A percentile compares a stretch with the other conserved stretches of the same genome.
These are phyloP conservation scores for Sphagnum fallax DNA, from an alignment of 228 moss, liverwort and hornwort species.

Conservation along the genomic window DNA sequence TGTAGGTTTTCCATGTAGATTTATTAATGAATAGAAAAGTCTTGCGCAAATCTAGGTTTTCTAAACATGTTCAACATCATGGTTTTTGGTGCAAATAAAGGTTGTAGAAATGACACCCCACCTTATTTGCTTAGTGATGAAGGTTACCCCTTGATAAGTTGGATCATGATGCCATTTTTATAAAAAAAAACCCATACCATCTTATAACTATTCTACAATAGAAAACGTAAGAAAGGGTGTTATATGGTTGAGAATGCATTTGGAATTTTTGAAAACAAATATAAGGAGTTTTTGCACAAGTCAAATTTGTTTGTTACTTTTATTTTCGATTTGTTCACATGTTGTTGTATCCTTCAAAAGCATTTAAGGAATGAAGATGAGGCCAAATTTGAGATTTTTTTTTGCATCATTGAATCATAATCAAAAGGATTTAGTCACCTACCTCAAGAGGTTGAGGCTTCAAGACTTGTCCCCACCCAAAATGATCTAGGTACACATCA, in stretches of 20 bases:
- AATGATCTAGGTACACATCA: too few relatives aligned
- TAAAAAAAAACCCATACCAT: neutral
- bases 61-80: neutral
- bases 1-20: neutral
- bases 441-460: too few relatives aligned
- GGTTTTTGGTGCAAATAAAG: neutral
- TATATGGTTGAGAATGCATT: neutral
- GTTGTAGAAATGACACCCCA: neutral
- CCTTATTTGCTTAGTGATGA: neutral
- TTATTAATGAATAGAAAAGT: neutral
- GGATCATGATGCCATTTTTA: neutral
- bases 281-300: neutral
- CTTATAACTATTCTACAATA: neutral
- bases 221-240: neutral
- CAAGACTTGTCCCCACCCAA: too few relatives aligned
- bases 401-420: neutral
- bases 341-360: neutral
- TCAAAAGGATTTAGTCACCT: too few relatives aligned
- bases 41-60: neutral
- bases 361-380: neutral
- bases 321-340: neutral
- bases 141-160: neutral
- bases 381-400: neutral
- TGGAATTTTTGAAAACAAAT: neutral
- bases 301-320: neutral